Percentiles rank a stretch among this genome's conserved stretches.
Conservation (phyloP, 2,329 filamentous ascomycete species). For the Cladophialophora immunda region DNA sequence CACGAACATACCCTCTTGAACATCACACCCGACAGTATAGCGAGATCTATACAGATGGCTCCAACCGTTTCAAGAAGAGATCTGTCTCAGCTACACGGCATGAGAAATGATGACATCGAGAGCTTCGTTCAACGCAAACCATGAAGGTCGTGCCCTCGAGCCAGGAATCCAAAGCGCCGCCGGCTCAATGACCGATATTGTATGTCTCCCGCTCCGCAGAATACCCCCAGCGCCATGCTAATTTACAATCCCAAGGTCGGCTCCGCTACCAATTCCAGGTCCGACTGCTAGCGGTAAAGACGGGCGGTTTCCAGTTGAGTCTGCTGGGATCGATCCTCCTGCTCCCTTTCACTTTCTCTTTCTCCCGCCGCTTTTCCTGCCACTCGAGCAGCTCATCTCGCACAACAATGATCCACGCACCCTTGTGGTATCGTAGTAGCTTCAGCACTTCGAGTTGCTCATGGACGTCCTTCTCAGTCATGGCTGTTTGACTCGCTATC, state of each 20-base stretch:
- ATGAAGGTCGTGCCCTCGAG: background rate
- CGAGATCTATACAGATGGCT: background rate
- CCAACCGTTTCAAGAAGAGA: background rate
- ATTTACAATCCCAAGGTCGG: constrained; percentile 11
- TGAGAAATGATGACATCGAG: background rate
- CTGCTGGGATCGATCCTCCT: constrained; percentile 76
- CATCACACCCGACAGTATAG: background rate
- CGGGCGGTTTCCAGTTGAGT: constrained; percentile 94
- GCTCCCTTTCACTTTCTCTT: constrained; percentile 79
- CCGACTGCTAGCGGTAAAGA: constrained; percentile 86
- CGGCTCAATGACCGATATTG: constrained; percentile 1
- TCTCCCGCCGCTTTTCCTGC: constrained; percentile 76
- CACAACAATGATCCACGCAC: constrained; percentile 94
- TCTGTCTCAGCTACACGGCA: background rate
- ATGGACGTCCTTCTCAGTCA: constrained; percentile 98
- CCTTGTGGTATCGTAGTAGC: constrained; percentile 96
- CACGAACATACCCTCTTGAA: constrained; percentile 32
- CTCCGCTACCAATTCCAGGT: constrained; percentile 87
- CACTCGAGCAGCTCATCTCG: constrained; percentile 80
- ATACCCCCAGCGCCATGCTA: constrained; percentile 19
- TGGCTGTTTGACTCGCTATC: constrained; percentile 79
- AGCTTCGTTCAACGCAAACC: background rate
- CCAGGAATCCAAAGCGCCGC: constrained; percentile 2
- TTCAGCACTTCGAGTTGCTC: constrained; percentile 93
- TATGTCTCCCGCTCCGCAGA: constrained; percentile 16